These are phyloP conservation scores for Lepidium africanum DNA, from an alignment of 345 rosid species.

Conservation along the genomic window DNA sequence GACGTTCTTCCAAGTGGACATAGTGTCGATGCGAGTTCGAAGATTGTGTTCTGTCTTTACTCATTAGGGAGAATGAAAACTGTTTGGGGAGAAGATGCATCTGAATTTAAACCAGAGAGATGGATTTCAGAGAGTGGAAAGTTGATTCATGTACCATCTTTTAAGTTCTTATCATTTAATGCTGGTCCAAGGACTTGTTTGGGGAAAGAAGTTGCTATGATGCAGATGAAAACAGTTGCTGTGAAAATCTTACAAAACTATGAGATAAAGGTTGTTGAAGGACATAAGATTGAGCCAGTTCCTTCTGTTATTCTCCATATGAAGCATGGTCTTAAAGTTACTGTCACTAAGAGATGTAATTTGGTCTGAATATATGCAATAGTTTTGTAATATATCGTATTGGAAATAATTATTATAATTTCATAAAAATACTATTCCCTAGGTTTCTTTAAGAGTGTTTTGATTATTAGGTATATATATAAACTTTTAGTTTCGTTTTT, in stretches of 20 bases:
- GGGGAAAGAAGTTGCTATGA: slow-evolving; percentile 27
- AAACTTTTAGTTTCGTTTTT: no score
- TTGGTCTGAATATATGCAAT: not conserved
- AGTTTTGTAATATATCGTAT: not conserved
- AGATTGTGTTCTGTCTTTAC: slow-evolving; percentile 22
- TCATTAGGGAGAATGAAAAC: slow-evolving; percentile 28
- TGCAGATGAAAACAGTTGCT: slow-evolving; percentile 25
- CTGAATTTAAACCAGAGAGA: slow-evolving; percentile 14
- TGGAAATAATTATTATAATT: not conserved
- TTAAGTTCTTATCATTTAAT: slow-evolving; percentile 25
- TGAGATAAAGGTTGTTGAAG: slow-evolving; percentile 18
- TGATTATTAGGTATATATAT: no score
- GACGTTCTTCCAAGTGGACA: slow-evolving; percentile 29
- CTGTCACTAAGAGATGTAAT: slow-evolving; percentile 2
- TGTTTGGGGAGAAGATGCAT: slow-evolving; percentile 23
- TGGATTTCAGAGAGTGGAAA: slow-evolving; percentile 26
- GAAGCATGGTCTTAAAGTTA: slow-evolving; percentile 22
- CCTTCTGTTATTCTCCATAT: slow-evolving; percentile 24
- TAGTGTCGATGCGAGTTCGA: slow-evolving; percentile 6
- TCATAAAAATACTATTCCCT: no score
- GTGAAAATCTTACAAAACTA: slow-evolving; percentile 13
- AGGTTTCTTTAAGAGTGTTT: no score
- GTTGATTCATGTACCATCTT: slow-evolving; percentile 9
- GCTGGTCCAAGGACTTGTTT: slow-evolving; percentile 32
- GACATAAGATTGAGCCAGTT: slow-evolving; percentile 20